Evolutionary conservation across 306 rosid species (phyloP), one percentile per base, ranked within the genome.

Genomic region (Delonix regia): DNA sequence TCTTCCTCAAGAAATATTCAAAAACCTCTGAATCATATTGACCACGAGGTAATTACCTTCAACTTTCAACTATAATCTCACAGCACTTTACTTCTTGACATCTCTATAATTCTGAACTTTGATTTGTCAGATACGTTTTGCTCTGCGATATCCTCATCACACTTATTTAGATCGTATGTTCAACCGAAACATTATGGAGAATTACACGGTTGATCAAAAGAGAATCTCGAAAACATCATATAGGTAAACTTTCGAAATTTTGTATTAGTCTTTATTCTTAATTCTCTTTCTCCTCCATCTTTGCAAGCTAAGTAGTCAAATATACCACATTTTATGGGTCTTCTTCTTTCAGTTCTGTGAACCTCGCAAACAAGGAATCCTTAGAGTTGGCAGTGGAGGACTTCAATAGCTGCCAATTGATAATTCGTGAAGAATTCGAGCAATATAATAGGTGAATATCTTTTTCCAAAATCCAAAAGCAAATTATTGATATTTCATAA

Each of bases 41-140:
- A 18, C 68, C 84, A 73, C 11, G 89, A 85, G 93, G 93, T 86
- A 84, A 4, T n/a, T n/a, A n/a, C n/a, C n/a, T n/a, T n/a, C n/a
- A n/a, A 16, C 44, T 10, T 59, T 13, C n/a, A 28, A 10, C 65
- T 24, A 27, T 7, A 9, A 53, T 6, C 60, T 53, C 60, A 27
- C 9, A 13, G 6, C 18, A 6, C 7, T 28, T 15, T 9, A 18
- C 28, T 34, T 64, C 48, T 64, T 64, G 41, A 34, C 48, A 7
- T 34, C 4, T 56, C 16, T 0, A 27, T 22, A 11, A 56, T 22
- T 11, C 15, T 56, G 16, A 9, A 9, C 0, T 16, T 28, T 28
- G 6, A 7, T 19, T n/a, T 22, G 3, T 76, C 74, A 87, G 93
- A 83, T 79, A 8, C 74, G 41, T 25, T 74, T 59, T 55, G 88